phyloP scores from a whole-genome alignment of 331 rosid species.

The Rosa hybrid region DNA sequence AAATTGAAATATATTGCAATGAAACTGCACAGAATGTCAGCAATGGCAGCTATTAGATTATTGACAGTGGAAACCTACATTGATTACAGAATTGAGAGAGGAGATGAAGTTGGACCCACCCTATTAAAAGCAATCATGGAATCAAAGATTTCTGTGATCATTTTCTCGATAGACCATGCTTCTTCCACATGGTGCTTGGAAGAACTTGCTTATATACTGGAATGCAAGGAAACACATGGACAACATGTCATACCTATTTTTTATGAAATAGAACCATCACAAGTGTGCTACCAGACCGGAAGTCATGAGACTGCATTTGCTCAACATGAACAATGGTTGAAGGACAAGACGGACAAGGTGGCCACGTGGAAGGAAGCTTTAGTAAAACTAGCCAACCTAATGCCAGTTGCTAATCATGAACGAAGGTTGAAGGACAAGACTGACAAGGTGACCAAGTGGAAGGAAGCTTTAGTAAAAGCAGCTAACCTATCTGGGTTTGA shows the following conservation, averaged over 20 bases:
- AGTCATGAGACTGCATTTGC: background rate
- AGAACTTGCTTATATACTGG: background rate
- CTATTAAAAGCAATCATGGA: background rate
- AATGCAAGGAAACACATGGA: background rate
- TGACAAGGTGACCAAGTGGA: background rate
- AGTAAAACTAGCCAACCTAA: background rate
- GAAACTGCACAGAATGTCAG: too few species aligned
- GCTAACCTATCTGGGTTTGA: background rate
- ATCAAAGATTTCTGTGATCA: background rate
- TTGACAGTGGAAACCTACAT: background rate
- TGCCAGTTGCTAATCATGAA: too few species aligned
- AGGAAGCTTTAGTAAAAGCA: background rate
- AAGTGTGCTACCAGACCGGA: background rate
- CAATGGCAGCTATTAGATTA: too few species aligned
- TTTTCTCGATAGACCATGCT: constrained; percentile 17
- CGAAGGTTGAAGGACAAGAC: background rate
- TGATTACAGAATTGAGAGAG: background rate
- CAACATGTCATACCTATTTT: too few species aligned
- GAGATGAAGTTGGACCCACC: background rate
- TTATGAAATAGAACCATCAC: background rate
- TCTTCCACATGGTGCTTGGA: constrained; percentile 11
- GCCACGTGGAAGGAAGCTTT: background rate
- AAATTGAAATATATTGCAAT: too few species aligned
- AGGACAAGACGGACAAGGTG: background rate
- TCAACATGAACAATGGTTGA: background rate